phyloP scores from a whole-genome alignment of 2,329 filamentous ascomycete species.

The Talaromyces marneffei region DNA sequence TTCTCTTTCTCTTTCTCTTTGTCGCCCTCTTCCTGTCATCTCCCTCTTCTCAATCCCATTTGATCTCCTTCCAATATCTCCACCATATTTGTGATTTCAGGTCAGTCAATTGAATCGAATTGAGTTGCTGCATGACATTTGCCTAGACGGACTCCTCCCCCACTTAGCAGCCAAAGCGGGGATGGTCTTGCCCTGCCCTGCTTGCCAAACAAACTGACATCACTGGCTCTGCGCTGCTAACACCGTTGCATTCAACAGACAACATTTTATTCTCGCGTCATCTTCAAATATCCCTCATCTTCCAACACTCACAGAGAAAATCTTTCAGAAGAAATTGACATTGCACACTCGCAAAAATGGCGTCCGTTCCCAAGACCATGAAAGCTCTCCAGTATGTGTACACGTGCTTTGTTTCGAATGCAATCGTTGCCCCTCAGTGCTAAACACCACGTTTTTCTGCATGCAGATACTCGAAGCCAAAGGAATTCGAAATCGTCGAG shows the following conservation, averaged over 20 bases:
- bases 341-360: constrained; percentile 1
- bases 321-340: neutral
- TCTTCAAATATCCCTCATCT: neutral
- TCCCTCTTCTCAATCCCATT: neutral
- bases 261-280: neutral
- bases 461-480: constrained; percentile 56
- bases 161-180: constrained; percentile 4
- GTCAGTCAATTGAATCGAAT: neutral
- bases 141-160: neutral
- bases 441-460: neutral
- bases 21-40: neutral
- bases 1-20: neutral
- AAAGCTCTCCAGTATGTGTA: constrained; percentile 54
- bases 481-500: constrained; percentile 56
- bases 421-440: neutral
- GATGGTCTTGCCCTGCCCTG: neutral
- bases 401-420: neutral
- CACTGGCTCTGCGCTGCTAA: neutral
- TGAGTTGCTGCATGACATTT: neutral
- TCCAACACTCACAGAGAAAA: neutral
- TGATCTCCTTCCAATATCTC: neutral
- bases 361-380: constrained; percentile 50
- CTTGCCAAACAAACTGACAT: constrained; percentile 5
- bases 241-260: neutral
- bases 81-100: neutral